phyloP scores from a whole-genome alignment of 2,329 filamentous ascomycete species.

The Coleophoma crateriformis region DNA sequence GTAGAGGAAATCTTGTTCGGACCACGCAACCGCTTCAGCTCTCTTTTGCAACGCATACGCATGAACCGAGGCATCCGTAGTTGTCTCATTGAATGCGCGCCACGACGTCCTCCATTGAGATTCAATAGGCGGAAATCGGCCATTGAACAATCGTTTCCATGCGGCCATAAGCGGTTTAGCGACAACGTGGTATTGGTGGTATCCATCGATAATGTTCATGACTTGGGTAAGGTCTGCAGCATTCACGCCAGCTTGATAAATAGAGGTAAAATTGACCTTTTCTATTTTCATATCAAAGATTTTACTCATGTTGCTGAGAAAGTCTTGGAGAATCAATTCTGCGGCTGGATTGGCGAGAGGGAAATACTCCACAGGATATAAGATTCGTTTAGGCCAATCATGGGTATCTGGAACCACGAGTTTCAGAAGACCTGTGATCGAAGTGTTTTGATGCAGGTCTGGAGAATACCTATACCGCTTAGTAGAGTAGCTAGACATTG shows the following conservation, averaged over 20 bases:
- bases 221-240: slow-evolving; percentile 25
- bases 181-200: slow-evolving; percentile 28
- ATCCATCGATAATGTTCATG: slow-evolving; percentile 24
- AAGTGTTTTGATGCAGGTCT: slow-evolving; percentile 25
- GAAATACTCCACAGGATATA: slow-evolving; percentile 35
- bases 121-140: slow-evolving; percentile 33
- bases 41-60: slow-evolving; percentile 22
- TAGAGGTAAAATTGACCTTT: slow-evolving; percentile 30
- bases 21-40: slow-evolving; percentile 29
- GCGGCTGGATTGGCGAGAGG: slow-evolving; percentile 33
- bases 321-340: slow-evolving; percentile 29
- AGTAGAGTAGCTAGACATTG: no score
- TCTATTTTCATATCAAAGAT: slow-evolving; percentile 32
- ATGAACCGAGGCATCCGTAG: slow-evolving; percentile 15
- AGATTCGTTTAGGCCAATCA: slow-evolving; percentile 30
- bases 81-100: slow-evolving; percentile 20
- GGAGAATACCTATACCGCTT: slow-evolving; percentile 28
- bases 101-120: slow-evolving; percentile 27
- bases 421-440: slow-evolving; percentile 30
- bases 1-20: slow-evolving; percentile 30
- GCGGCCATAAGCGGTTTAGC: slow-evolving; percentile 26
- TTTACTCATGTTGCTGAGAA: slow-evolving; percentile 28
- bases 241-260: slow-evolving; percentile 23
- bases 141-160: slow-evolving; percentile 28
- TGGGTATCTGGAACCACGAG: slow-evolving; percentile 28